A percentile compares a stretch with the other conserved stretches of the same genome.
phyloP scores from a whole-genome alignment of 2,329 filamentous ascomycete species.

The Diaporthe sp. region DNA sequence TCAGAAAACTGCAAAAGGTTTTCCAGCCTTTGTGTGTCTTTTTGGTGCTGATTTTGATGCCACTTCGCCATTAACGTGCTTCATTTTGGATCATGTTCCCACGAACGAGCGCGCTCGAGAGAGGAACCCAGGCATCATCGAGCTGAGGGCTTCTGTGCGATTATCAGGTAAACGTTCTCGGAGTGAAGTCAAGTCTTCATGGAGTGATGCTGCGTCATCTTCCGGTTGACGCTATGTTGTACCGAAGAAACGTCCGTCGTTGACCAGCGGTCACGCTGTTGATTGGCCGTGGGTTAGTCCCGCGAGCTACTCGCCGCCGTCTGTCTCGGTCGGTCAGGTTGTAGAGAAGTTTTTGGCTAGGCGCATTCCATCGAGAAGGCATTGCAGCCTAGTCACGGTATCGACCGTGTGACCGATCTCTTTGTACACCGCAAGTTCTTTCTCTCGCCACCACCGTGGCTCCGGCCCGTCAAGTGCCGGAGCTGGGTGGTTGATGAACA shows the following conservation, averaged over 20 bases:
- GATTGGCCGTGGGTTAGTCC: constrained; percentile 24
- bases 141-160: not conserved
- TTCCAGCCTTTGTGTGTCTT: not conserved
- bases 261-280: not conserved
- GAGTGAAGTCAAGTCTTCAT: not conserved
- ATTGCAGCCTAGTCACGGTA: not conserved
- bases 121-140: not conserved
- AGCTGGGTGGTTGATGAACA: not conserved
- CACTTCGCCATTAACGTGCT: not conserved
- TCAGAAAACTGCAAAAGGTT: not conserved
- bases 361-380: not conserved
- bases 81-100: not conserved
- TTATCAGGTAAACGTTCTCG: not conserved
- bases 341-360: not conserved
- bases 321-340: not conserved
- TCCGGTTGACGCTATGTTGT: not conserved
- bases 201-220: not conserved
- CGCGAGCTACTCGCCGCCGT: constrained; percentile 23
- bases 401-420: not conserved
- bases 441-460: not conserved
- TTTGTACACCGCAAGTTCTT: not conserved
- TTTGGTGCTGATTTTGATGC: not conserved
- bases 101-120: not conserved
- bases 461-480: not conserved
- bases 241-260: constrained; percentile 15